A percentile compares a stretch with the other conserved stretches of the same genome.
These are phyloP conservation scores for Paraphaeosphaeria sporulosa DNA, from an alignment of 2,329 filamentous ascomycete species.

Conservation along the genomic window DNA sequence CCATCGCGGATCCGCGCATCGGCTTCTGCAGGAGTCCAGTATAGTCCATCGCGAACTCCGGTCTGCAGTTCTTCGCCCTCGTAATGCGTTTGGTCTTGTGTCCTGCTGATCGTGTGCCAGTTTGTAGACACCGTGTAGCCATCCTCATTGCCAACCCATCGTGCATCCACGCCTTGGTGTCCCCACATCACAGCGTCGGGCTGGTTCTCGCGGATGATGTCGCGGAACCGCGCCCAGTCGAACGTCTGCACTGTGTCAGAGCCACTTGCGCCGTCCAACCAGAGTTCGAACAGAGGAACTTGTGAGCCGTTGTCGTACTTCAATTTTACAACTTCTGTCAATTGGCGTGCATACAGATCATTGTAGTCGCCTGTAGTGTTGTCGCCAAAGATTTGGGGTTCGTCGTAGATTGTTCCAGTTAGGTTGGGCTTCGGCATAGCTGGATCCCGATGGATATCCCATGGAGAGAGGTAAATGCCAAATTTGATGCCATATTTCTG, in stretches of 20 bases:
- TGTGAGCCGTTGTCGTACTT: conserved; percentile 14
- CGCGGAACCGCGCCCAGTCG: conserved; percentile 21
- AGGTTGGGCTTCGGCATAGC: conserved; percentile 45
- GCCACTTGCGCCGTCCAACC: conserved; percentile 26
- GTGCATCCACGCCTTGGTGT: conserved; percentile 25
- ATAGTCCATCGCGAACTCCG: conserved; percentile 22
- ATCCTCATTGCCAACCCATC: conserved; percentile 27
- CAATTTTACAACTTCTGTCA: conserved; percentile 22
- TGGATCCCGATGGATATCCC: conserved; percentile 50
- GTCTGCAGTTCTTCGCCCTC: conserved; percentile 17
- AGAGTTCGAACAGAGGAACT: conserved; percentile 22
- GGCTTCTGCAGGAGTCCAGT: conserved; percentile 26
- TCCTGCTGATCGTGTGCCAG: conserved; percentile 26
- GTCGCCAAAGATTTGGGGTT: conserved; percentile 48
- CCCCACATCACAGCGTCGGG: conserved; percentile 26
- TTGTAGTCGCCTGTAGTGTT: conserved; percentile 43
- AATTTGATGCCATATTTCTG: conserved; percentile 45
- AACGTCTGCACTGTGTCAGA: conserved; percentile 26
- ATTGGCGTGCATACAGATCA: conserved; percentile 33
- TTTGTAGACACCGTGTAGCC: conserved; percentile 22
- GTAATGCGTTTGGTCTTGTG: conserved; percentile 21
- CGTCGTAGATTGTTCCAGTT: conserved; percentile 41
- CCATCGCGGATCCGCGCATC: conserved; percentile 21
- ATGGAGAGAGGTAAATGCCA: conserved; percentile 47
- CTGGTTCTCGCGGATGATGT: conserved; percentile 22